A percentile compares a stretch with the other conserved stretches of the same genome.
phyloP scores from a whole-genome alignment of 331 rosid species.

The Quercus tomentella region DNA sequence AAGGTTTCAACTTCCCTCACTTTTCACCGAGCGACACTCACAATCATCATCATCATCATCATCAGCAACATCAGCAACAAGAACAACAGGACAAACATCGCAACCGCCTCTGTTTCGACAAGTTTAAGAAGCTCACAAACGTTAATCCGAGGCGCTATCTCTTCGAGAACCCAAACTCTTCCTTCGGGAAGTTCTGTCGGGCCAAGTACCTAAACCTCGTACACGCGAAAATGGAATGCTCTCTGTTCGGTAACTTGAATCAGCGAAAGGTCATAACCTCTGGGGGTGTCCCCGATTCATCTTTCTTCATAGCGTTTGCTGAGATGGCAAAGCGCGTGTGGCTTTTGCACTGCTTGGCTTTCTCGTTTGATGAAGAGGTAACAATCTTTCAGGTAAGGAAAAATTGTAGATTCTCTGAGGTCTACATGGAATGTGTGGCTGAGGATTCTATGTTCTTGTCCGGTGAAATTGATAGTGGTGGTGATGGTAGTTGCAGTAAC shows the following conservation, averaged over 20 bases:
- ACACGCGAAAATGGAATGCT: conserved; percentile 96
- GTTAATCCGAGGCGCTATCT: conserved; percentile 39
- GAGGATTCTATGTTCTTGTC: conserved; percentile 34
- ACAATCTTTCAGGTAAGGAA: conserved; percentile 65
- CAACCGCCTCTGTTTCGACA: conserved; percentile 42
- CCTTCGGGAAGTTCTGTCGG: conserved; percentile 51
- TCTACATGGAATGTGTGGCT: conserved; percentile 75
- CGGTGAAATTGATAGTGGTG: conserved; percentile 25
- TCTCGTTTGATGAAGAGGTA: conserved; percentile 55
- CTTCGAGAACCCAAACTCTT: conserved; percentile 51
- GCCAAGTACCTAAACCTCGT: conserved; percentile 71
- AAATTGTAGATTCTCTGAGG: conserved; percentile 72
- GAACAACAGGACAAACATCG: not conserved
- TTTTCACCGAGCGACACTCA: conserved; percentile 26
- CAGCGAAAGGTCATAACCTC: conserved; percentile 66
- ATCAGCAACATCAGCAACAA: too few species aligned
- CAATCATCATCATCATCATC: too few species aligned
- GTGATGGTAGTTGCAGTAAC: not conserved
- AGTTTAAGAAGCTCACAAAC: conserved; percentile 52
- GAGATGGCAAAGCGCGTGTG: conserved; percentile 80
- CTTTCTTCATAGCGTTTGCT: conserved; percentile 65
- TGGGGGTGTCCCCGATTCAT: conserved; percentile 74
- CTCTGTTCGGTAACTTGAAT: conserved; percentile 76
- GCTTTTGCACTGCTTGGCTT: conserved; percentile 66
- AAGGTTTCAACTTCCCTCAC: conserved; percentile 59